These are phyloP conservation scores for Ustilago hordei DNA, from an alignment of 1,284 basidiomycete genomes.

Conservation along the genomic window DNA sequence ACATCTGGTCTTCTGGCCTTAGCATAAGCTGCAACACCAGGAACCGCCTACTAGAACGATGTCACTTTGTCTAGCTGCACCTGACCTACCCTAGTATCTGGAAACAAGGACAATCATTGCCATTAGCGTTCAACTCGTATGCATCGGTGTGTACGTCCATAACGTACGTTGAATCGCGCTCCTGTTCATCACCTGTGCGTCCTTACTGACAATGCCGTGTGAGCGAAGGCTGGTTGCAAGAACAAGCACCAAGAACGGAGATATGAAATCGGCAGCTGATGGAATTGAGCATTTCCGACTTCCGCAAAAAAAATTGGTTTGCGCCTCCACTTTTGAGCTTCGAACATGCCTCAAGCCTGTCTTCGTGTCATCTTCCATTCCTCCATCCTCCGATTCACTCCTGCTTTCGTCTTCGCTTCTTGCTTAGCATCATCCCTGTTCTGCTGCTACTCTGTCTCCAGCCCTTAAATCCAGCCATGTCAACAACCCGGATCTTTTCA, in stretches of 20 bases:
- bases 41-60: neutral
- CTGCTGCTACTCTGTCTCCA: neutral
- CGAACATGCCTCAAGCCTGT: neutral
- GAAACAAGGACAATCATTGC: neutral
- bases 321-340: constrained; percentile 11
- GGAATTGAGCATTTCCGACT: constrained; percentile 8
- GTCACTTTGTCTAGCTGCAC: neutral
- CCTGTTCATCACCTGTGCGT: no score
- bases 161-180: no score
- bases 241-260: neutral
- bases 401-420: neutral
- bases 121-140: no score
- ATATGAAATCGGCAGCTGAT: neutral
- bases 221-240: neutral
- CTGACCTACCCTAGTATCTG: neutral
- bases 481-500: constrained; percentile 10
- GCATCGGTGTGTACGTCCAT: no score
- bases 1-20: constrained; percentile 13
- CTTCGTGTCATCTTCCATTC: neutral
- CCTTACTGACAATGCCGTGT: neutral
- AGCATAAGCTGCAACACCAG: neutral
- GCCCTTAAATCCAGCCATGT: constrained; percentile 14
- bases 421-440: neutral
- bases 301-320: neutral
- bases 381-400: neutral